Evolutionary conservation across 2,329 filamentous ascomycete genomes (phyloP), one percentile per base, ranked within the genome.

Genomic region (Sclerotinia trifoliorum): DNA sequence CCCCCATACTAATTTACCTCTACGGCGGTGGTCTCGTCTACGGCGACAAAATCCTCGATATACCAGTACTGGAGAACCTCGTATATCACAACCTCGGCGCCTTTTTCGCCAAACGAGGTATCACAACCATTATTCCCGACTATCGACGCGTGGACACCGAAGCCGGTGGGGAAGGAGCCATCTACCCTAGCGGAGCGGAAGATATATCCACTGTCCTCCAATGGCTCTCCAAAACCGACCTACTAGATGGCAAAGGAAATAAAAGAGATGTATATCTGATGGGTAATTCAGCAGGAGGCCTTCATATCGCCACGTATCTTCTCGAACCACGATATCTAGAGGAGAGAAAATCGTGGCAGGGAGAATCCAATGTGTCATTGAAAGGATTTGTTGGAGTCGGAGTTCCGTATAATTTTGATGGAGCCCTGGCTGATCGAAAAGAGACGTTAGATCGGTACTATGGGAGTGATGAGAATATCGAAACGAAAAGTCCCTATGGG

Each of bases 201-300:
- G 76, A 78, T 71, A 68, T 77, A 1, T 54, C 61, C 26, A 21
- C 66, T 2, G 72, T 73, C 13, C 39, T 67, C 8, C 58, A 64
- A 26, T 66, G 64, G 64, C 32, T 66, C 2, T 60, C 64, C 15
- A 75, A 54, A 69, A 70, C 35, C 75, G 74, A 75, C 21, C 74
- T 8, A 69, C 74, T 64, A 65, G 52, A 8, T 67, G 68, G 42
- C n/a, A 48, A 24, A 35, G 35, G 69, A 7, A 70, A 66, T 13
- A 70, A 65, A 24, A 67, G 70, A 15, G 70, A 76, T 56, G 72
- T 78, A 1, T 74, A 72, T 44, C 49, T 77, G 11, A 65, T 75
- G 65, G 76, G 76, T 1, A 77, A 77, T 60, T 77, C 75, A 26
- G 76, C 75, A 1, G 76, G 76, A 1, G 76, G 76, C 7, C 66